Conservation (phyloP, 495 filamentous ascomycete genomes). For the Daldinia loculata region DNA sequence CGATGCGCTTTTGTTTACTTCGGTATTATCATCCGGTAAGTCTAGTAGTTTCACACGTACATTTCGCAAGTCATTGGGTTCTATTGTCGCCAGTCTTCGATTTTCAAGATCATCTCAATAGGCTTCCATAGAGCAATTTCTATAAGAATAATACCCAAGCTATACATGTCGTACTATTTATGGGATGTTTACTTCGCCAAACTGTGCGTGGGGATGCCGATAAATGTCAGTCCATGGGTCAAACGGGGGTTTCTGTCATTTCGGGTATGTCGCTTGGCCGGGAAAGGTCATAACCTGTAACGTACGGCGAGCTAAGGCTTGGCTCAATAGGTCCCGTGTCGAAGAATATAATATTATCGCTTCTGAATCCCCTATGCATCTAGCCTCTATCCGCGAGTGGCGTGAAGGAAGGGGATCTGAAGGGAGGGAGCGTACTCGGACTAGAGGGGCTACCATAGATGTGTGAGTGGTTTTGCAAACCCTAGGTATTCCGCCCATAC, state of each 20-base stretch:
- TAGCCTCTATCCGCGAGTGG: too few relatives aligned
- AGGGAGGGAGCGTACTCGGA: too few relatives aligned
- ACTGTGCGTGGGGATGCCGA: conserved; percentile 58
- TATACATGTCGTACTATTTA: conserved; percentile 63
- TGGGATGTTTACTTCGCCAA: conserved; percentile 49
- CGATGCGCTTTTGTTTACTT: not conserved
- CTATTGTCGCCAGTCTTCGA: conserved; percentile 38
- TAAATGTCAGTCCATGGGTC: conserved; percentile 58
- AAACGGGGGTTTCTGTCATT: conserved; percentile 59
- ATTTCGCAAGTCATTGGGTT: not conserved
- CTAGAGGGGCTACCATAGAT: too few relatives aligned
- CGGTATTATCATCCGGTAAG: not conserved
- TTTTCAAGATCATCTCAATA: conserved; percentile 51
- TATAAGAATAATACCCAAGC: conserved; percentile 57
- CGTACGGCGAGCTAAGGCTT: conserved; percentile 48
- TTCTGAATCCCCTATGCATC: conserved; percentile 66
- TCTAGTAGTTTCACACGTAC: not conserved
- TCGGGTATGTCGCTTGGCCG: conserved; percentile 60
- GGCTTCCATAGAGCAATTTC: conserved; percentile 63
- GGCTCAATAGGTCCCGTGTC: not conserved
- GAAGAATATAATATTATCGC: conserved; percentile 63
- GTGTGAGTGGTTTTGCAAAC: too few relatives aligned
- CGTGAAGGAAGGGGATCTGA: too few relatives aligned
- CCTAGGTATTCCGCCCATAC: too few relatives aligned
- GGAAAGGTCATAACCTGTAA: conserved; percentile 65